These are phyloP conservation scores for Fusarium drepaniforme DNA, from an alignment of 2,329 filamentous ascomycete genomes.

Conservation along the genomic window DNA sequence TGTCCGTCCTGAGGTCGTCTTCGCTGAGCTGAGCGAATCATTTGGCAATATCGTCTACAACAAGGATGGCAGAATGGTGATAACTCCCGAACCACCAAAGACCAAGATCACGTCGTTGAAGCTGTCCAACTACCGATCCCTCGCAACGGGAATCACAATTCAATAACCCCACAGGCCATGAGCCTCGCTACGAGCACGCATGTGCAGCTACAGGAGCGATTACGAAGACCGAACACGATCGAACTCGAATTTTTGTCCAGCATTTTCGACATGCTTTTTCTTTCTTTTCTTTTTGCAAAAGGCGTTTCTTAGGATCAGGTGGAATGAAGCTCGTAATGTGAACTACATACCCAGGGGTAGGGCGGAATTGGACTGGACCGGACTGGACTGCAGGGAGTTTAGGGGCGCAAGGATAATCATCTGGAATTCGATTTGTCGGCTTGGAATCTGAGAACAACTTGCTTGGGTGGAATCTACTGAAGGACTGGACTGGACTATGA, in stretches of 20 bases:
- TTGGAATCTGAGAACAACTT: slow-evolving; percentile 30
- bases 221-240: background rate
- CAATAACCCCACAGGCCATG: slow-evolving; percentile 39
- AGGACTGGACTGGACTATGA: slow-evolving; percentile 20
- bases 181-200: background rate
- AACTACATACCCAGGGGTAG: slow-evolving; percentile 43
- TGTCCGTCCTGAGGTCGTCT: slow-evolving; percentile 69
- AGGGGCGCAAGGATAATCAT: slow-evolving; percentile 42
- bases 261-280: slow-evolving; percentile 1
- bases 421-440: slow-evolving; percentile 23
- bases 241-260: background rate
- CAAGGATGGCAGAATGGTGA: slow-evolving; percentile 70
- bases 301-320: slow-evolving; percentile 36
- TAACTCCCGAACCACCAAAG: slow-evolving; percentile 67
- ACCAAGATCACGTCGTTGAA: slow-evolving; percentile 68
- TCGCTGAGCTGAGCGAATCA: slow-evolving; percentile 72
- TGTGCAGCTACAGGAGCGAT: background rate
- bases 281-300: slow-evolving; percentile 22
- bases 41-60: slow-evolving; percentile 71
- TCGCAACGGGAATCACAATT: slow-evolving; percentile 55
- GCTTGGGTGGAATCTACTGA: slow-evolving; percentile 27
- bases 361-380: slow-evolving; percentile 2
- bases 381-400: slow-evolving; percentile 39
- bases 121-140: slow-evolving; percentile 67
- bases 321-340: slow-evolving; percentile 36